phyloP scores from a whole-genome alignment of 2,329 filamentous ascomycete species.

The Hymenoscyphus albidus region DNA sequence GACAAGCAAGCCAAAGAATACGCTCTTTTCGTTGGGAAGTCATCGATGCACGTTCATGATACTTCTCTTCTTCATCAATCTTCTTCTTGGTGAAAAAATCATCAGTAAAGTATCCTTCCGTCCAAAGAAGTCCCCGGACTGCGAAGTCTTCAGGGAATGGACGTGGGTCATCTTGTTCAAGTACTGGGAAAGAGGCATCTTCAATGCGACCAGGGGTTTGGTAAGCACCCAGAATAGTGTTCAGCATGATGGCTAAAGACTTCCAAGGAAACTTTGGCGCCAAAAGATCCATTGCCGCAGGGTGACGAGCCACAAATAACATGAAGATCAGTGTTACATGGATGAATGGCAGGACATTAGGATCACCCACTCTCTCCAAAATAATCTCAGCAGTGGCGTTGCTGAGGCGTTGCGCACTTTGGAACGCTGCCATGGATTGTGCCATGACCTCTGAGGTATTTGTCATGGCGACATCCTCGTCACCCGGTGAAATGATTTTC shows the following conservation, averaged over 20 bases:
- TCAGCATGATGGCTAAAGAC: constrained; percentile 24
- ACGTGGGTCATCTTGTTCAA: constrained; percentile 26
- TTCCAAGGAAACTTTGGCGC: constrained; percentile 28
- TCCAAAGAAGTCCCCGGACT: constrained; percentile 29
- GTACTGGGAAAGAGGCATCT: constrained; percentile 21
- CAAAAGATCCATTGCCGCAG: constrained; percentile 23
- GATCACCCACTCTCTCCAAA: constrained; percentile 28
- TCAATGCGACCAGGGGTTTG: constrained; percentile 19
- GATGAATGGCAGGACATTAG: constrained; percentile 31
- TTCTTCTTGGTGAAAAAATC: constrained; percentile 29
- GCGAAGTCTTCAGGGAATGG: constrained; percentile 33
- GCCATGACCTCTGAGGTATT: background rate
- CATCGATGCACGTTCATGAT: constrained; percentile 30
- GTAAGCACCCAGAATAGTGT: constrained; percentile 23
- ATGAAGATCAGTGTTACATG: constrained; percentile 32
- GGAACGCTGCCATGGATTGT: constrained; percentile 16
- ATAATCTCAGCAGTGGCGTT: constrained; percentile 25
- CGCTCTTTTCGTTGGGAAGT: constrained; percentile 26
- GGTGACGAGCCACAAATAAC: constrained; percentile 21
- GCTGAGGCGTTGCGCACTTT: constrained; percentile 23
- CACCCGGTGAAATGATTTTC: constrained; percentile 19
- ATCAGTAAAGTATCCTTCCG: constrained; percentile 27
- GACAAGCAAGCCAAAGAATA: constrained; percentile 27
- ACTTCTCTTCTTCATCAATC: constrained; percentile 30
- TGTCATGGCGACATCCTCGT: constrained; percentile 18